Evolutionary conservation across 1,284 basidiomycete genomes (phyloP).

Genomic region (Tylopilus sp.): DNA sequence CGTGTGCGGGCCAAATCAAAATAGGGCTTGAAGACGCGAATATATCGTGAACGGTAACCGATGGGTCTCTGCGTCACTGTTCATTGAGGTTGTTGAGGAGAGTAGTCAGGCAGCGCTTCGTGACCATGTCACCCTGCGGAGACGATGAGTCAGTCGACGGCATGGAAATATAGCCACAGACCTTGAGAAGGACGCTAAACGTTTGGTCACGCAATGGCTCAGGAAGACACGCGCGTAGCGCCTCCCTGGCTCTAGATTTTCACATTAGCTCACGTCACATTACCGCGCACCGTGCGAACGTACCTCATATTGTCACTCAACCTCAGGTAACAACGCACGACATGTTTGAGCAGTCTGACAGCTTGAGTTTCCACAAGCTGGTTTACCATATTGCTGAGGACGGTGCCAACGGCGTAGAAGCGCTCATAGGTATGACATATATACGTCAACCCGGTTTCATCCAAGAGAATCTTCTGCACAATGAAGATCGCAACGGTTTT

Average conservation of each 20-base stretch:
- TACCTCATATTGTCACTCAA: slow-evolving; percentile 95
- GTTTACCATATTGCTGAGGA: slow-evolving; percentile 98
- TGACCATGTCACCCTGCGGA: slow-evolving; percentile 87
- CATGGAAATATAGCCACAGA: slow-evolving; percentile 27
- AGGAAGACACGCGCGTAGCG: slow-evolving; percentile 93
- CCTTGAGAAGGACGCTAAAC: slow-evolving; percentile 88
- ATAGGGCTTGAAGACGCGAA: slow-evolving; percentile 3
- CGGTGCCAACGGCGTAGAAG: slow-evolving; percentile 98
- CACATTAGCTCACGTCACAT: slow-evolving; percentile 11
- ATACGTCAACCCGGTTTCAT: slow-evolving; percentile 97
- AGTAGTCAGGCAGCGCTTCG: slow-evolving; percentile 93
- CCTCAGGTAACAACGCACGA: slow-evolving; percentile 95
- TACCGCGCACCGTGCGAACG: slow-evolving; percentile 30
- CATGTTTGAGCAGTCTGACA: slow-evolving; percentile 94
- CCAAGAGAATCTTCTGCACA: slow-evolving; percentile 98
- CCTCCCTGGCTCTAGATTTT: slow-evolving; percentile 84
- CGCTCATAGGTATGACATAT: slow-evolving; percentile 99
- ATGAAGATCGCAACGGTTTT: slow-evolving; percentile 99
- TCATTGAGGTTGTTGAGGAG: slow-evolving; percentile 90
- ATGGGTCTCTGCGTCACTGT: slow-evolving; percentile 31
- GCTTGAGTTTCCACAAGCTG: slow-evolving; percentile 97
- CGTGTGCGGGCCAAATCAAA: slow-evolving; percentile 21
- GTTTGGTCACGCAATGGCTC: slow-evolving; percentile 95
- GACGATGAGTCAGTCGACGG: slow-evolving; percentile 3
- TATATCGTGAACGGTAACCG: background rate